phyloP scores from a whole-genome alignment of 2,329 filamentous ascomycete species.

The Meredithiella fracta region DNA sequence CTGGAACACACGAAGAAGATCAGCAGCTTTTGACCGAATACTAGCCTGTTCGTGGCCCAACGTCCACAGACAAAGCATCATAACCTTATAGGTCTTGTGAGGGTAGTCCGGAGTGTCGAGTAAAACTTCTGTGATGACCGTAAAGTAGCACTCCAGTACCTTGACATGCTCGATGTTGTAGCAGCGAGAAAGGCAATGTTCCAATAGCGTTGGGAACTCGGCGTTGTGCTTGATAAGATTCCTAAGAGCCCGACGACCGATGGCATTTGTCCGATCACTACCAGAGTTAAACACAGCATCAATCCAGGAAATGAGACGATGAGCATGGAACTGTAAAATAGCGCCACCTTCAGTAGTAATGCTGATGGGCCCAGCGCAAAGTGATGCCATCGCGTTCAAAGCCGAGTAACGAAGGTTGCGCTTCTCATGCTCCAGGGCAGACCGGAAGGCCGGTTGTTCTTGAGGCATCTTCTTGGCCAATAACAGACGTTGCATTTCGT shows the following conservation, averaged over 20 bases:
- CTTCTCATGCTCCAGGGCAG: constrained; percentile 94
- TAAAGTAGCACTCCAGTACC: constrained; percentile 86
- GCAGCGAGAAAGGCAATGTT: constrained; percentile 81
- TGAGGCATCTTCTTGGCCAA: constrained; percentile 62
- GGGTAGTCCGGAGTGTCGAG: constrained; percentile 69
- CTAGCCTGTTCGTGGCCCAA: constrained; percentile 82
- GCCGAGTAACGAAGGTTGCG: constrained; percentile 79
- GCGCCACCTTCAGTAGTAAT: constrained; percentile 77
- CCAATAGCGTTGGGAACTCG: constrained; percentile 68
- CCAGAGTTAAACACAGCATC: constrained; percentile 84
- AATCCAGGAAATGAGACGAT: constrained; percentile 87
- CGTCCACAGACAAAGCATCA: constrained; percentile 79
- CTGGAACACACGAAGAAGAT: constrained; percentile 42
- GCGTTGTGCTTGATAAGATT: constrained; percentile 85
- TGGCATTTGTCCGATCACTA: constrained; percentile 82
- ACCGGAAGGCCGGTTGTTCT: constrained; percentile 63
- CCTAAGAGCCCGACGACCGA: constrained; percentile 71
- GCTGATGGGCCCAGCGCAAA: constrained; percentile 74
- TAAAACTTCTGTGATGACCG: constrained; percentile 76
- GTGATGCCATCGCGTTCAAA: constrained; percentile 82
- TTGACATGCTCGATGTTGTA: constrained; percentile 69
- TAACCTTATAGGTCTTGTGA: constrained; percentile 75
- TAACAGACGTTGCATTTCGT: constrained; percentile 71
- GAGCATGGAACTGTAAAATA: constrained; percentile 79
- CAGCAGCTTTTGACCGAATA: constrained; percentile 74